These are phyloP conservation scores for Trichoderma atrobrunneum DNA, from an alignment of 2,329 filamentous ascomycete species.

Conservation along the genomic window DNA sequence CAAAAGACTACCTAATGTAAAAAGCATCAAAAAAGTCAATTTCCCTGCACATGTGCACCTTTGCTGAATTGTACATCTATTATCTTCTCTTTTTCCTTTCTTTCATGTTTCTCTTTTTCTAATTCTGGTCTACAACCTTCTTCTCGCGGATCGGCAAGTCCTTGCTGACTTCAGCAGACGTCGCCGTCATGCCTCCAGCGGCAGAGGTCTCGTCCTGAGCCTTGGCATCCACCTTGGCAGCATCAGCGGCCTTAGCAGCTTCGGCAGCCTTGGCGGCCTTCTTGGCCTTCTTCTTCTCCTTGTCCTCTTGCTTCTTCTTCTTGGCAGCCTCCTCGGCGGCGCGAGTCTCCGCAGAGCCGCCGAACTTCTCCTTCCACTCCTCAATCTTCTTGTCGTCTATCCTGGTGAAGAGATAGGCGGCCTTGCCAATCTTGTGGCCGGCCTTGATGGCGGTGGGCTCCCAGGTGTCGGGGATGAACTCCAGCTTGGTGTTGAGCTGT, in stretches of 20 bases:
- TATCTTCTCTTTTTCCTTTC: neutral
- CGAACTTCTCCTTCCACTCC: slow-evolving; percentile 77
- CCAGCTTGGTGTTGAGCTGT: slow-evolving; percentile 62
- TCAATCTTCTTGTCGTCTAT: slow-evolving; percentile 80
- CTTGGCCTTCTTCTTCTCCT: slow-evolving; percentile 36
- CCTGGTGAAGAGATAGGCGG: slow-evolving; percentile 74
- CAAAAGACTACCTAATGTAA: neutral
- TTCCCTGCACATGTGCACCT: neutral
- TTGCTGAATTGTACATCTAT: neutral
- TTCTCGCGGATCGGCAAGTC: slow-evolving; percentile 27
- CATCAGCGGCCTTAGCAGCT: slow-evolving; percentile 18
- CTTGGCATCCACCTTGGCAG: slow-evolving; percentile 20
- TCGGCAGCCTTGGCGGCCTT: slow-evolving; percentile 35
- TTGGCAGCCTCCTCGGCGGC: slow-evolving; percentile 20
- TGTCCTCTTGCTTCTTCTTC: slow-evolving; percentile 43
- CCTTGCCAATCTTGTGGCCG: slow-evolving; percentile 78
- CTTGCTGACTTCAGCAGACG: slow-evolving; percentile 19
- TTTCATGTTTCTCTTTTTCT: neutral
- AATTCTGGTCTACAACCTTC: slow-evolving; percentile 19
- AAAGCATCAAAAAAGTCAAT: neutral
- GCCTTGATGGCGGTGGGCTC: slow-evolving; percentile 57
- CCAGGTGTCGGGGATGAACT: slow-evolving; percentile 61
- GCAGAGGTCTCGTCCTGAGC: slow-evolving; percentile 23
- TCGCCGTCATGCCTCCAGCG: slow-evolving; percentile 15
- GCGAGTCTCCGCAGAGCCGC: slow-evolving; percentile 32